phyloP scores from a whole-genome alignment of 148 eudicot species.

The Drosera capensis region DNA sequence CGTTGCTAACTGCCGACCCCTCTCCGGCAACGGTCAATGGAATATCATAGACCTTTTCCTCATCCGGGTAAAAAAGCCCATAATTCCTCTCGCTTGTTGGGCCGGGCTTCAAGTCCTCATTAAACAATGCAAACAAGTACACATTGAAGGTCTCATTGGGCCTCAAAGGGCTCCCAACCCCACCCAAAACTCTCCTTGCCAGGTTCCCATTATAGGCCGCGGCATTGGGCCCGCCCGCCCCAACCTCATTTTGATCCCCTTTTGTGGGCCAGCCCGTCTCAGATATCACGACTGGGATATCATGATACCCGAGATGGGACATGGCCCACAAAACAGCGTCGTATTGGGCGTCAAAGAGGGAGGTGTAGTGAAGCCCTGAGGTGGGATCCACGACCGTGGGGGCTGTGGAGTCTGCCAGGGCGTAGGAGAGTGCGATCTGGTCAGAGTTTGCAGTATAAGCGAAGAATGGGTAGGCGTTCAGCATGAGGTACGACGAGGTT shows the following conservation, averaged over 20 bases:
- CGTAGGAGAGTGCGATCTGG: slow-evolving; percentile 53
- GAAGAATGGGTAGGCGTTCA: slow-evolving; percentile 72
- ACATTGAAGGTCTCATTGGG: slow-evolving; percentile 45
- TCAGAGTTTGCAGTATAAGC: slow-evolving; percentile 53
- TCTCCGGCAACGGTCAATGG: slow-evolving; percentile 19
- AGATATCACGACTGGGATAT: slow-evolving; percentile 42
- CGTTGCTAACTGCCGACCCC: not conserved
- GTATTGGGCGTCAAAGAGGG: slow-evolving; percentile 64
- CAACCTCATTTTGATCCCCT: slow-evolving; percentile 48
- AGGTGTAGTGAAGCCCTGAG: slow-evolving; percentile 42
- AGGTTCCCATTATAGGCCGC: slow-evolving; percentile 72
- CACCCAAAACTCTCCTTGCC: slow-evolving; percentile 41
- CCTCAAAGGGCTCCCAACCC: slow-evolving; percentile 57
- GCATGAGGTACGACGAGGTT: slow-evolving; percentile 56
- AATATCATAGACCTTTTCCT: slow-evolving; percentile 49
- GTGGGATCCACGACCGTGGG: slow-evolving; percentile 37
- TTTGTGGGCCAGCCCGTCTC: slow-evolving; percentile 84
- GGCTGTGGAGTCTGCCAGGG: slow-evolving; percentile 34
- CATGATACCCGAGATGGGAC: slow-evolving; percentile 20
- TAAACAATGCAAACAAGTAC: slow-evolving; percentile 63
- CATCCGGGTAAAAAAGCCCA: slow-evolving; percentile 68
- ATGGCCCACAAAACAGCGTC: slow-evolving; percentile 77
- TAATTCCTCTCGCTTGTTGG: slow-evolving; percentile 67
- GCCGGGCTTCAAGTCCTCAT: slow-evolving; percentile 64
- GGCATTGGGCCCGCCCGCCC: slow-evolving; percentile 43